A percentile compares a stretch with the other conserved stretches of the same genome.
Conservation (phyloP, 257 asterid genomes). For the Nicotiana undulata region DNA sequence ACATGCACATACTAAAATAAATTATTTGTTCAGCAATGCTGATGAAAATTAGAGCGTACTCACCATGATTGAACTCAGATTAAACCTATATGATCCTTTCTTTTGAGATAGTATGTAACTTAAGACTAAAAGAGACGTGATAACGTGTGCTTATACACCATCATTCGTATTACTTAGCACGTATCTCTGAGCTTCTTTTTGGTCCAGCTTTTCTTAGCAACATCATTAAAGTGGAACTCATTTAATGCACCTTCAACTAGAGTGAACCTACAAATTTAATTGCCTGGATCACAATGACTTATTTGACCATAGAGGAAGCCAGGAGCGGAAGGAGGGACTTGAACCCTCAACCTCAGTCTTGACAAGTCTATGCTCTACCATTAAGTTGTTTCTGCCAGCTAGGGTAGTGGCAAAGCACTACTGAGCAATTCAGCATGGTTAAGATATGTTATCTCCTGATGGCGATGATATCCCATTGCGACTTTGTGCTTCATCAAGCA, state of each 20-base stretch:
- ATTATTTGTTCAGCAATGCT: not conserved
- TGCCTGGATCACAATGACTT: not conserved
- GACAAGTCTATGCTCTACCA: not conserved
- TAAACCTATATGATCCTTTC: not conserved
- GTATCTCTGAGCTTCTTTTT: not conserved
- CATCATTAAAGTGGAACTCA: not conserved
- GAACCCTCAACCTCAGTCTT: not conserved
- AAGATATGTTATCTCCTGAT: not conserved
- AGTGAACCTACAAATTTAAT: not conserved
- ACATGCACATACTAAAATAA: not conserved
- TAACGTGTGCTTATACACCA: not conserved
- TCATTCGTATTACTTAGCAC: not conserved
- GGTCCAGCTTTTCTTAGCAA: not conserved
- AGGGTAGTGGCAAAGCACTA: not conserved
- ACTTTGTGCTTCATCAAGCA: constrained; percentile 1
- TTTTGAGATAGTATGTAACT: not conserved
- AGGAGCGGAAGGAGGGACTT: not conserved
- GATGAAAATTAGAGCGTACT: not conserved
- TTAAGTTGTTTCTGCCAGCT: not conserved
- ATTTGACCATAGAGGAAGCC: not conserved
- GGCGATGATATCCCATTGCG: not conserved
- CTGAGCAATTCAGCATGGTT: not conserved
- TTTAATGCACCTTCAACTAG: not conserved
- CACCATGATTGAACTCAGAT: not conserved
- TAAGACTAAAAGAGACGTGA: not conserved